Conservation (phyloP, 73 alveolate species). For the Uronychia setigera region DNA sequence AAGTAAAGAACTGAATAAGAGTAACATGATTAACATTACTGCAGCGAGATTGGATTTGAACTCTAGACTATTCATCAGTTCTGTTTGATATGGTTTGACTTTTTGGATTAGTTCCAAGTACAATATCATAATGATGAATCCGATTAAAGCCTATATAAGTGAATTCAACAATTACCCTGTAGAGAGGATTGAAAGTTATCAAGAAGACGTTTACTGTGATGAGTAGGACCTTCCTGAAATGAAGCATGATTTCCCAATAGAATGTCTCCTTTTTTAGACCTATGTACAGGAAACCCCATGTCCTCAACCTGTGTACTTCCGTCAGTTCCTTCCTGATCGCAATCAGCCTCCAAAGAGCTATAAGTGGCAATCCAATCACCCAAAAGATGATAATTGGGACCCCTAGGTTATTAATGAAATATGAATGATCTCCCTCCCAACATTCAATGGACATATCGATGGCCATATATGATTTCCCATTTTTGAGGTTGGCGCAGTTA, state of each 20-base stretch:
- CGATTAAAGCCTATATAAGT: conserved; percentile 40
- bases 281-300: conserved; percentile 38
- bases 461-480: conserved; percentile 37
- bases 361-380: conserved; percentile 39
- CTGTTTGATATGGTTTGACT: conserved; percentile 30
- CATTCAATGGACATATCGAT: conserved; percentile 33
- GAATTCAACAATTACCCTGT: conserved; percentile 35
- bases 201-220: conserved; percentile 42
- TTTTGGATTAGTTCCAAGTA: conserved; percentile 32
- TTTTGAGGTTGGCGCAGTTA: conserved; percentile 23
- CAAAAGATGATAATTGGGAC: conserved; percentile 44
- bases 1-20: conserved; percentile 34
- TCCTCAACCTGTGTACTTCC: background rate
- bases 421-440: conserved; percentile 29
- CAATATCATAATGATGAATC: conserved; percentile 39
- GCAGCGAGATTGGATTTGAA: conserved; percentile 57
- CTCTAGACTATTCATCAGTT: conserved; percentile 32
- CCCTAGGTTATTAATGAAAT: conserved; percentile 23
- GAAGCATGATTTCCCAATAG: conserved; percentile 53
- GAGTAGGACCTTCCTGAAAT: conserved; percentile 51
- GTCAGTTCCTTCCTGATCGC: conserved; percentile 7
- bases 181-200: conserved; percentile 45
- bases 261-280: conserved; percentile 31
- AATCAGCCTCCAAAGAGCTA: conserved; percentile 2
- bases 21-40: conserved; percentile 19